Conservation (phyloP, 1,284 basidiomycete genomes). For the Malassezia furfur region DNA sequence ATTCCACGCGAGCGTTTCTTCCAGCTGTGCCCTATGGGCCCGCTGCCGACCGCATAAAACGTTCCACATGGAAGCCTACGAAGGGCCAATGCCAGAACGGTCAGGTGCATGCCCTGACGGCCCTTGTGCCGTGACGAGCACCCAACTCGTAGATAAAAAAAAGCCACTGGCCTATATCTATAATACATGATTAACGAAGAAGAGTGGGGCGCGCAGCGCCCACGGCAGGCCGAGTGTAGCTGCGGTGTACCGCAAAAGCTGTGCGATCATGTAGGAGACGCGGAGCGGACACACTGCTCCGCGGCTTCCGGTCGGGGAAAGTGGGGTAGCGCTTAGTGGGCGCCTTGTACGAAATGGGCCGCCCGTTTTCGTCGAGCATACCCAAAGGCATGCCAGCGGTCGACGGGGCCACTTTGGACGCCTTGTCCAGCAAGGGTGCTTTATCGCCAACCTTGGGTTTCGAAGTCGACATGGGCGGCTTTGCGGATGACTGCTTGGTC, state of each 20-base stretch:
- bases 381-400: not conserved
- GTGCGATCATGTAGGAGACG: not conserved
- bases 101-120: not conserved
- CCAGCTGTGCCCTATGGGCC: constrained; percentile 38
- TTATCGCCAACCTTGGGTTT: too few relatives aligned
- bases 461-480: not conserved
- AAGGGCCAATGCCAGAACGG: not conserved
- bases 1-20: constrained; percentile 39
- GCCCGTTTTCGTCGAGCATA: constrained; percentile 1
- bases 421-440: not conserved
- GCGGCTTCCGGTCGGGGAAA: not conserved
- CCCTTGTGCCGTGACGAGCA: not conserved
- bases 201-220: too few relatives aligned
- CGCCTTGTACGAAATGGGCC: not conserved
- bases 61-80: too few relatives aligned
- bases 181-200: too few relatives aligned
- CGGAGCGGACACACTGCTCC: not conserved
- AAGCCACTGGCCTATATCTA: too few relatives aligned
- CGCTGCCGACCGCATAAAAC: not conserved
- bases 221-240: not conserved
- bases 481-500: too few relatives aligned
- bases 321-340: constrained; percentile 3
- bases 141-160: not conserved
- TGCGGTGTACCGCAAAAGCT: not conserved
- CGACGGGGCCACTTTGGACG: not conserved